Conservation (phyloP, 73 alveolate species). For the Stentor roeselii region DNA sequence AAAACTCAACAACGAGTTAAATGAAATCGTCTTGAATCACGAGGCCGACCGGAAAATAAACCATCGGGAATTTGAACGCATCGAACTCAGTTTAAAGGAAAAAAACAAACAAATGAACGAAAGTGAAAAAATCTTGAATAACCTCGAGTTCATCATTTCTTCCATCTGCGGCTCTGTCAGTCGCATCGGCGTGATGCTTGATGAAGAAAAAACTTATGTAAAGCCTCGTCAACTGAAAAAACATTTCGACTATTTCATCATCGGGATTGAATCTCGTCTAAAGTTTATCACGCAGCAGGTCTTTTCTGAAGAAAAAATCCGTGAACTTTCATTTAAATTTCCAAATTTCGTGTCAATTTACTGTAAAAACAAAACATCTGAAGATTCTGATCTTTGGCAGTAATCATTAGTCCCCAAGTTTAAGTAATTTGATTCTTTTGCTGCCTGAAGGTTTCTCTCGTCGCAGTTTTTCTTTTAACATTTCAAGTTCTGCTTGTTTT, state of each 20-base stretch:
- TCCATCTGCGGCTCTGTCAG: neutral
- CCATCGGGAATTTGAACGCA: neutral
- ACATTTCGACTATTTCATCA: no score
- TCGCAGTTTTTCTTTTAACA: neutral
- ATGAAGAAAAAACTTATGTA: no score
- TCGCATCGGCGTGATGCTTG: no score
- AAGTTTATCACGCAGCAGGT: no score
- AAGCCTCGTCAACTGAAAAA: no score
- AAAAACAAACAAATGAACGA: neutral
- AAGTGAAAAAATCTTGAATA: neutral
- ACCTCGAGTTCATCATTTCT: neutral
- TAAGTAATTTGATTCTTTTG: neutral
- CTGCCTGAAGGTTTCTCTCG: neutral
- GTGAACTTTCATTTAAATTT: no score
- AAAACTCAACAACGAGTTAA: neutral
- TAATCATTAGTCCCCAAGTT: no score
- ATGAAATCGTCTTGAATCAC: neutral
- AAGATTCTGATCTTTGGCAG: no score
- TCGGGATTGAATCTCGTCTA: no score
- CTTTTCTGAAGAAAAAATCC: no score
- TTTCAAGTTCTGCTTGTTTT: neutral
- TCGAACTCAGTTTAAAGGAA: neutral
- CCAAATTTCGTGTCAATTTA: no score
- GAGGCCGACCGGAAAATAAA: neutral
- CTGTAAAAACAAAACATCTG: no score